Evolutionary conservation across 306 rosid genomes (phyloP), one percentile per base, ranked within the genome.

Genomic region (Aeschynomene evenia): DNA sequence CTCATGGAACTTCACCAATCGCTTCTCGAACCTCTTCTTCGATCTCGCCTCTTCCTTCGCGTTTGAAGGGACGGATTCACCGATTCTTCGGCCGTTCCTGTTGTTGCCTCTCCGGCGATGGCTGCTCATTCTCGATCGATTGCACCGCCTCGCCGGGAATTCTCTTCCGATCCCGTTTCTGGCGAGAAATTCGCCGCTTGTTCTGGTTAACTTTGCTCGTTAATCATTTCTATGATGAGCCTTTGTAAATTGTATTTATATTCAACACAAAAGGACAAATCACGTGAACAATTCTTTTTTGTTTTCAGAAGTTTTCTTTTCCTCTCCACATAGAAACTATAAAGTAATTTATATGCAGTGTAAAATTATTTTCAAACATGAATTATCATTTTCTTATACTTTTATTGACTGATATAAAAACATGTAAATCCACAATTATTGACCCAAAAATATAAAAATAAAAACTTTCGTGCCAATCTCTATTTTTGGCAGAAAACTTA

Each of bases 1-100:
- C 60, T 90, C 98, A 33, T 81, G 53, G 69, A 28, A 94, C 92
- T 74, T 86, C 55, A 88, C 65, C 85, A 93, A 81, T 79, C 88
- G 70, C 34, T 70, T 43, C 59, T 70, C 58, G 6, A 71, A 74
- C 52, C 43, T 61, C 71, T 7, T 74, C 54, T 21, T 63, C 45
- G 36, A 10, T 7, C 21, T 36, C 52, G 0, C 48, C 34, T 20
- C 21, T 2, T 45, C 9, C 1, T 45, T n/a, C n/a, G n/a, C 7
- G 21, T 4, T 1, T 70, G n/a, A 23, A 33, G 67, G 24, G 26
- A 5, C 6, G 21, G 9, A n/a, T 16, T 45, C 51, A 9, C 63
- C 39, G 26, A 11, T 4, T 10, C 5, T 28, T 2, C 57, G 24
- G 46, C 74, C 24, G 18, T 9, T 50, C 16, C 40, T 54, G 43